phyloP scores from a whole-genome alignment of 2,329 filamentous ascomycete species.

The Truncatella angustata region DNA sequence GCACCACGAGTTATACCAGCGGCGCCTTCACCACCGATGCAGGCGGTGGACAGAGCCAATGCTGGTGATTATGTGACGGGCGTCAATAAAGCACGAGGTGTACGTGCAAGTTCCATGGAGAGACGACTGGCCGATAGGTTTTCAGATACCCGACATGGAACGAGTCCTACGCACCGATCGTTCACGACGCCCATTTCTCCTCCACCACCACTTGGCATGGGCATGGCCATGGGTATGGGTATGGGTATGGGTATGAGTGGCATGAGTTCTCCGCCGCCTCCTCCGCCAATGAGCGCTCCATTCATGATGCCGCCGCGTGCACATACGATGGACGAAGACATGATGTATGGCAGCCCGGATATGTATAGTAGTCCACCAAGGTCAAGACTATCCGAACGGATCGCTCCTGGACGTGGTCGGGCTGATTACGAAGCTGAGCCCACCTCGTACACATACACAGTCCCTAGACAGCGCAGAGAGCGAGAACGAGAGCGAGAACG shows the following conservation, averaged over 20 bases:
- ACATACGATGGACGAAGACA: constrained; percentile 40
- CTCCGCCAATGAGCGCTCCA: constrained; percentile 21
- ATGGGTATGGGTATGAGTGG: constrained; percentile 10
- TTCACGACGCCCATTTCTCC: constrained; percentile 24
- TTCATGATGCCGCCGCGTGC: constrained; percentile 33
- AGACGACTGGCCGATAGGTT: constrained; percentile 51
- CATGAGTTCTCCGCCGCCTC: constrained; percentile 25
- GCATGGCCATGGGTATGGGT: constrained; percentile 9
- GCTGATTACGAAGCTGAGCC: constrained; percentile 25
- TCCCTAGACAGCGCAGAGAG: constrained; percentile 21
- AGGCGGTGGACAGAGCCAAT: constrained; percentile 33
- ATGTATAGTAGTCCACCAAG: constrained; percentile 31
- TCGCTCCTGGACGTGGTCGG: constrained; percentile 22
- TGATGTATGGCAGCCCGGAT: too few relatives aligned
- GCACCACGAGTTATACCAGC: constrained; percentile 36
- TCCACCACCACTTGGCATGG: constrained; percentile 24
- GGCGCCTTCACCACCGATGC: constrained; percentile 25
- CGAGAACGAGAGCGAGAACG: constrained; percentile 10
- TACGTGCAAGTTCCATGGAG: constrained; percentile 43
- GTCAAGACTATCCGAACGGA: constrained; percentile 28
- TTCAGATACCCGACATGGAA: constrained; percentile 38
- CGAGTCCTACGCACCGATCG: constrained; percentile 22
- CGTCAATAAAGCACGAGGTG: constrained; percentile 40
- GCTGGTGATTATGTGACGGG: constrained; percentile 42
- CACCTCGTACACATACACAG: constrained; percentile 18